phyloP scores from a whole-genome alignment of 1,284 basidiomycete species.

The Moniliella sp. region DNA sequence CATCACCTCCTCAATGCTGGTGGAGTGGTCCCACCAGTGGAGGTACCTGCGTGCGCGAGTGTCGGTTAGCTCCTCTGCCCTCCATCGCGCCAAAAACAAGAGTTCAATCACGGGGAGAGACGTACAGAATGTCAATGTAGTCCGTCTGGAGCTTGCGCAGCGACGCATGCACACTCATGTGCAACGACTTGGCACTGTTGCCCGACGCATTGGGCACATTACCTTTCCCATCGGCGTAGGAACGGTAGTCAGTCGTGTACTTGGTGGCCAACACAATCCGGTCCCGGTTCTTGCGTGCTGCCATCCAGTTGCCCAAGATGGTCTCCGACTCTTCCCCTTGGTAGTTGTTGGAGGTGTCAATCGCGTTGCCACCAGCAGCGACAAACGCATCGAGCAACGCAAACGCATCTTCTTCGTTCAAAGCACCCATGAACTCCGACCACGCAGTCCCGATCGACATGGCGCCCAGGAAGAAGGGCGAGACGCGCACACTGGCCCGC shows the following conservation, averaged over 20 bases:
- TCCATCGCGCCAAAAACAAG: neutral
- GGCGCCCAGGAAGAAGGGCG: too few species aligned
- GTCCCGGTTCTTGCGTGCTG: slow-evolving; percentile 40
- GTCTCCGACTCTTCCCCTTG: slow-evolving; percentile 41
- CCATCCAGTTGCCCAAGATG: slow-evolving; percentile 45
- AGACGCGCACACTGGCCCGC: slow-evolving; percentile 38
- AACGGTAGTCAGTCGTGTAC: slow-evolving; percentile 36
- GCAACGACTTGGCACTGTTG: too few species aligned
- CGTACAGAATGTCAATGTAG: slow-evolving; percentile 38
- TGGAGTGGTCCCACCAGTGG: slow-evolving; percentile 42
- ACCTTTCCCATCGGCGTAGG: too few species aligned
- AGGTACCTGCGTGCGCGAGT: too few species aligned
- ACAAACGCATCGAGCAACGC: slow-evolving; percentile 13
- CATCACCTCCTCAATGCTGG: slow-evolving; percentile 44
- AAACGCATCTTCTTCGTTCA: slow-evolving; percentile 9
- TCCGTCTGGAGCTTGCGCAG: too few species aligned
- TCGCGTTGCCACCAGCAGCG: slow-evolving; percentile 38
- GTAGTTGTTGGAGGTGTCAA: slow-evolving; percentile 42
- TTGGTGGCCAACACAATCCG: slow-evolving; percentile 43
- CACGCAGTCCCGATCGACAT: slow-evolving; percentile 38
- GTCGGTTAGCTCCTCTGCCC: too few species aligned
- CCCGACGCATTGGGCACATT: too few species aligned
- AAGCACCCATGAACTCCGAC: slow-evolving; percentile 8
- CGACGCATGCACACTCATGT: too few species aligned
- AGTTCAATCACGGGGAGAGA: too few species aligned